Percentiles rank a stretch among this genome's conserved stretches.
These are phyloP conservation scores for Acacia concinna DNA, from an alignment of 331 rosid genomes.

Conservation along the genomic window DNA sequence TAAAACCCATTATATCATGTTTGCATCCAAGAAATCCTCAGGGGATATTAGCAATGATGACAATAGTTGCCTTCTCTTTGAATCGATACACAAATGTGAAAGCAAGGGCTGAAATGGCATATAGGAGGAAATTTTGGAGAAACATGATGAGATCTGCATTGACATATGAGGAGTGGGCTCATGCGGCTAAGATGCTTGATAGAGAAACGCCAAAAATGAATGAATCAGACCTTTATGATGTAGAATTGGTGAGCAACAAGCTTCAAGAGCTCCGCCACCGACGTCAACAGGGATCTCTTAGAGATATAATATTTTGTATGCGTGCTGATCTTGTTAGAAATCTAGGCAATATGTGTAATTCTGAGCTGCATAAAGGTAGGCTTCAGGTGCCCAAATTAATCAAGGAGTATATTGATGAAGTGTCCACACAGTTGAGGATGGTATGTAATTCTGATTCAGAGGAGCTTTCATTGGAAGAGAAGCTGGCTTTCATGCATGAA, in stretches of 20 bases:
- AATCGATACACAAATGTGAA: slow-evolving; percentile 79
- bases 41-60: slow-evolving; percentile 87
- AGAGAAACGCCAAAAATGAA: slow-evolving; percentile 82
- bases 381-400: slow-evolving; percentile 84
- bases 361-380: slow-evolving; percentile 85
- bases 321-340: slow-evolving; percentile 92
- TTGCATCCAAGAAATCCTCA: slow-evolving; percentile 87
- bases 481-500: slow-evolving; percentile 87
- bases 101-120: slow-evolving; percentile 76
- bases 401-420: slow-evolving; percentile 89
- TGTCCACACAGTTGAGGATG: slow-evolving; percentile 81
- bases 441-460: slow-evolving; percentile 88
- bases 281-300: slow-evolving; percentile 71
- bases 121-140: slow-evolving; percentile 90
- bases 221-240: slow-evolving; percentile 78
- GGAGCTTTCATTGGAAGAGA: slow-evolving; percentile 81
- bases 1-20: slow-evolving; percentile 67
- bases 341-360: slow-evolving; percentile 91
- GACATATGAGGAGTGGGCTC: slow-evolving; percentile 98
- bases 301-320: slow-evolving; percentile 89
- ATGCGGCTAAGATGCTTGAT: slow-evolving; percentile 97
- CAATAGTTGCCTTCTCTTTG: slow-evolving; percentile 74
- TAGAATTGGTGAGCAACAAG: slow-evolving; percentile 74
- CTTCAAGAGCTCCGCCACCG: slow-evolving; percentile 84
- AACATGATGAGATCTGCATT: slow-evolving; percentile 91